Base-by-base conservation (phyloP, 1,284 basidiomycete species). In the Apiotrichum akiyoshidainum region DNA sequence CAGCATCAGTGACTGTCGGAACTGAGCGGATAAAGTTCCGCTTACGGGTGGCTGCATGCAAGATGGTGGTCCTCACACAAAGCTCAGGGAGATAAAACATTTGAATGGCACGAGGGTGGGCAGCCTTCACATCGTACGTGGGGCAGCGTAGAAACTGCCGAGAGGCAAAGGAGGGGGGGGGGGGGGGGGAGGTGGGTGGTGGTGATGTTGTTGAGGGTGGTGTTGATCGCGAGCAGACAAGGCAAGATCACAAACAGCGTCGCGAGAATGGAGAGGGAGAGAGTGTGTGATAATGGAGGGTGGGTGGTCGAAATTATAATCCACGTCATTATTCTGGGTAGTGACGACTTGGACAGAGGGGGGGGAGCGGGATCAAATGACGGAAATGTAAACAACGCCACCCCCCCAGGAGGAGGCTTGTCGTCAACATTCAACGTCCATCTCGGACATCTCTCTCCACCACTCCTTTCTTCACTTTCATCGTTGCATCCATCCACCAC, bases 61-160 rank as follows among this genome's bases (percentile, higher is more conserved):
- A 31, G 26, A 7, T 31, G 26, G 26, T 31, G 26, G 26, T 31
- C 26, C 26, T 31, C 26, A 31, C 26, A 31, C 26, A 31, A 7
- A 3, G 26, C 26, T 31, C 26, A 31, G 26, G 26, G 26, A 31
- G 26, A 7, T 31, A 31, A 31, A 31, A 31, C 26, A 31, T 7
- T 31, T 31, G 26, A 31, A 31, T 31, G 26, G 26, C 7, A 31
- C 26, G 26, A 31, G 26, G 26, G 26, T 31, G 26, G 26, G 26
- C 26, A 31, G 26, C 26, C 26, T 31, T 4, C 26, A 31, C 26
- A 31, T 31, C 7, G 26, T 31, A 31, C 26, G 26, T n/a, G 64
- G 46, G 68, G 66, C 42, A 64, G 64, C 48, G 55, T 44, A 47
- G 67, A 57, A 68, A 69, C n/a, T 69, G 39, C 52, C 52, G 61